phyloP scores from a whole-genome alignment of 2,329 filamentous ascomycete species.

The Leptodontidium sp. region DNA sequence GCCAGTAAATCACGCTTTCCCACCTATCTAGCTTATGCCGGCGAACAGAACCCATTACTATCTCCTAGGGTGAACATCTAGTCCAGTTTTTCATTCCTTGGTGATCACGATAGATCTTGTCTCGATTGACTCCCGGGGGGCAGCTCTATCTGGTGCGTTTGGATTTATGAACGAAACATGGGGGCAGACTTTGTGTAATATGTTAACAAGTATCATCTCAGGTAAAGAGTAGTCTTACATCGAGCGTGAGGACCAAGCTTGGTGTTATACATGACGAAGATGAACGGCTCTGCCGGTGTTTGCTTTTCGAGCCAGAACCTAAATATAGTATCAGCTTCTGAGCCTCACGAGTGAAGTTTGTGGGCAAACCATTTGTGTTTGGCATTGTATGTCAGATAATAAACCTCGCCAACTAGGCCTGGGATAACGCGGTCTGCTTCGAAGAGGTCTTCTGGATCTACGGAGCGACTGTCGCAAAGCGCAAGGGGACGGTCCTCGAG shows the following conservation, averaged over 20 bases:
- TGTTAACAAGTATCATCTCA: background rate
- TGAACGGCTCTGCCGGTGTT: constrained; percentile 36
- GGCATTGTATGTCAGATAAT: constrained; percentile 39
- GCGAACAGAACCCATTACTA: too few species aligned
- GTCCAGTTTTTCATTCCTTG: constrained; percentile 15
- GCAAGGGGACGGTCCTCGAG: constrained; percentile 40
- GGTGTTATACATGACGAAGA: constrained; percentile 42
- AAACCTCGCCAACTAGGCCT: constrained; percentile 39
- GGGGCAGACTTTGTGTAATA: constrained; percentile 31
- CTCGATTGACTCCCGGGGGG: constrained; percentile 31
- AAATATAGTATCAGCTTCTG: background rate
- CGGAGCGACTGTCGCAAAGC: constrained; percentile 39
- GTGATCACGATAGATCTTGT: constrained; percentile 38
- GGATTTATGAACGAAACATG: constrained; percentile 37
- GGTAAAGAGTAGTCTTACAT: constrained; percentile 28
- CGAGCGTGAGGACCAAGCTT: constrained; percentile 33
- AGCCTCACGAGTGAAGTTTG: background rate
- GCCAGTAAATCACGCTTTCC: too few species aligned
- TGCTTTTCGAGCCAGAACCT: constrained; percentile 42
- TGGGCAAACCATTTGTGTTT: constrained; percentile 36
- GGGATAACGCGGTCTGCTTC: constrained; percentile 41
- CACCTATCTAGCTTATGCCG: too few species aligned
- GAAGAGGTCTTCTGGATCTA: constrained; percentile 38
- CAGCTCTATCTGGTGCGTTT: constrained; percentile 20
- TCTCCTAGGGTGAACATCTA: too few species aligned